Base-by-base conservation (phyloP, 306 rosid genomes). In the Oxytropis ochrocephala region DNA sequence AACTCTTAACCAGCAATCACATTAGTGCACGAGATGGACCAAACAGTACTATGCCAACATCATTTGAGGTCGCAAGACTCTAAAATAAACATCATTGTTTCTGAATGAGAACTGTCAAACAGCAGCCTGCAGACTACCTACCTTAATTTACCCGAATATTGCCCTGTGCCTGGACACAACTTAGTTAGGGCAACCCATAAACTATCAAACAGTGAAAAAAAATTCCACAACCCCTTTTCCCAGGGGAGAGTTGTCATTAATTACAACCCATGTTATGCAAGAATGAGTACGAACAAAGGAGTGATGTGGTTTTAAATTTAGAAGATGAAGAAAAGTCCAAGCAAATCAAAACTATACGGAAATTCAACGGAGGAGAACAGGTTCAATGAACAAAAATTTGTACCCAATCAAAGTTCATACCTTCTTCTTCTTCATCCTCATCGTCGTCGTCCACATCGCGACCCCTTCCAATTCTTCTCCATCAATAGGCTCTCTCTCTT, bases 381-480 rank as follows among this genome's bases (percentile, higher is more conserved):
- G 29, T 24, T 3, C 29, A 24, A 24, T 24, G 29, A 24, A 24
- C 35, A 41, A 32, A 64, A 57, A 60, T 10, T 11, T 7, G 0
- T 5, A 53, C 64, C 24, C 11, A 62, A 74, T 18, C 38, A 54
- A 68, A 57, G 54, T 9, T 0, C 85, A 13, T 85, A 93, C 98
- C 98, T 2, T 90, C 97, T 16, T 94, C 98, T 48, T 93, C 96
- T 24, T 24, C 29, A 1, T 88, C 95, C 0, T 93, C 97, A 0
- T 89, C 94, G 0, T 85, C n/a, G n/a, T n/a, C 91, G 6, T 71
- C 83, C 46, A 36, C 48, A 17, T 68, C 84, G 8, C 79, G 87
- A 30, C 54, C 84, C 19, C 90, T 5, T 83, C 90, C 18, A 81
- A 56, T 18, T 73, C 84, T 2, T 81, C 90, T 5, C 87, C 92